phyloP scores from a whole-genome alignment of 2,329 filamentous ascomycete genomes.

The Aureobasidium melanogenum region DNA sequence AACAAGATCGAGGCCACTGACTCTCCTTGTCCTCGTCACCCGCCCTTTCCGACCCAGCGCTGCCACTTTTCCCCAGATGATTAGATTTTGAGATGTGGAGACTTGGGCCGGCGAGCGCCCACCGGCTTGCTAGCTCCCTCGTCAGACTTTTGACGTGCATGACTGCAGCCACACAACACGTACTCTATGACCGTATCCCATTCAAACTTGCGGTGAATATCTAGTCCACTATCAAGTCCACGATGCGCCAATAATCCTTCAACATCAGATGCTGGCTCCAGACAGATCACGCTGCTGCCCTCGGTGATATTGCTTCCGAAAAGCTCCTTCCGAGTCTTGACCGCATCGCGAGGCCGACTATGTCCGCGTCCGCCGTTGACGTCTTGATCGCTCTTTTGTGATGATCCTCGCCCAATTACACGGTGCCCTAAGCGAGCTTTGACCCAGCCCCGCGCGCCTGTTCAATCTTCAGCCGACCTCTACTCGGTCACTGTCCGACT shows the following conservation, averaged over 20 bases:
- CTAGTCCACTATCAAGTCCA: neutral
- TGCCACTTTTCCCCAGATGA: slow-evolving; percentile 8
- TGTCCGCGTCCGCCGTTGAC: neutral
- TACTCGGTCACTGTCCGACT: neutral
- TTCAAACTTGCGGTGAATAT: neutral
- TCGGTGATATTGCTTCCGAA: neutral
- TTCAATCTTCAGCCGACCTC: no score
- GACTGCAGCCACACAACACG: neutral
- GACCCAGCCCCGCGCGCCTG: neutral
- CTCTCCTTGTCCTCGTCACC: slow-evolving; percentile 1
- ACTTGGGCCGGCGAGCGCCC: neutral
- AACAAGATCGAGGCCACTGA: slow-evolving; percentile 1
- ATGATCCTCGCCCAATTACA: neutral
- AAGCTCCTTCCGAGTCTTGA: neutral
- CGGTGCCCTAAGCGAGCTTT: slow-evolving; percentile 6
- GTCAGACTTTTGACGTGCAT: slow-evolving; percentile 9
- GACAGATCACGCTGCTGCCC: neutral
- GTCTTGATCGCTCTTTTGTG: slow-evolving; percentile 1
- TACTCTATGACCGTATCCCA: neutral
- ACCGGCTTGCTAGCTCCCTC: neutral
- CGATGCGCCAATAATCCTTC: neutral
- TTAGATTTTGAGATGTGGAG: slow-evolving; percentile 10
- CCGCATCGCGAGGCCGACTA: neutral
- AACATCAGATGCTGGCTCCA: neutral
- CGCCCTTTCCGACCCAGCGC: neutral